Evolutionary conservation across 78 protist genomes (phyloP).

Genomic region (Protostelium mycophagum): DNA sequence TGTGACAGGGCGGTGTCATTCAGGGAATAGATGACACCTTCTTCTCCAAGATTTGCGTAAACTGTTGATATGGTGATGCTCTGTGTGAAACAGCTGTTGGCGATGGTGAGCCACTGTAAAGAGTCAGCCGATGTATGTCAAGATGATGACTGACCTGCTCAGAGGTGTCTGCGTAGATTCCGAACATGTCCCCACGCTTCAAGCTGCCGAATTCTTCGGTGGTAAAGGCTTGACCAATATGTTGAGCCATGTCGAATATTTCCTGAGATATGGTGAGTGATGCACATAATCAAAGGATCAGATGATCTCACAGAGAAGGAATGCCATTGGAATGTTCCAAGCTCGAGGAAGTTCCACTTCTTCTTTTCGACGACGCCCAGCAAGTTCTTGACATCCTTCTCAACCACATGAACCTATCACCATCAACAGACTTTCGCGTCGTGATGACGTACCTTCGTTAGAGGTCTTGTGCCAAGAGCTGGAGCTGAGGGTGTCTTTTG

Average conservation of each 20-base stretch:
- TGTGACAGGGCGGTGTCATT: background rate
- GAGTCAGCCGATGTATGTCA: background rate
- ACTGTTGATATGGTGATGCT: background rate
- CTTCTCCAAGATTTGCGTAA: background rate
- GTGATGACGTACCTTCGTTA: background rate
- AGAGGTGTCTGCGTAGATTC: background rate
- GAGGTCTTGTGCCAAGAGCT: background rate
- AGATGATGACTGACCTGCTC: background rate
- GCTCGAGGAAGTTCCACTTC: background rate
- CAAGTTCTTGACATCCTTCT: background rate
- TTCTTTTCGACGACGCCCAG: background rate
- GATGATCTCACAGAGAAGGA: background rate
- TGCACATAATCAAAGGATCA: background rate
- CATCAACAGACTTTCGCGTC: background rate
- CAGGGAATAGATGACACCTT: background rate
- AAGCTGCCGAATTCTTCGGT: background rate
- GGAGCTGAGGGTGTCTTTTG: background rate
- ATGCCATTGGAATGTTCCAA: background rate
- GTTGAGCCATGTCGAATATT: background rate
- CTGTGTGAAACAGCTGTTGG: background rate
- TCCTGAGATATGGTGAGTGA: background rate
- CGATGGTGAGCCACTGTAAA: background rate
- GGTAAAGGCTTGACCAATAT: background rate
- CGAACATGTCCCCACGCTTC: background rate
- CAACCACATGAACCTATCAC: background rate